Base-by-base conservation (phyloP, 2,329 filamentous ascomycete species). In the Penicillium sp. region DNA sequence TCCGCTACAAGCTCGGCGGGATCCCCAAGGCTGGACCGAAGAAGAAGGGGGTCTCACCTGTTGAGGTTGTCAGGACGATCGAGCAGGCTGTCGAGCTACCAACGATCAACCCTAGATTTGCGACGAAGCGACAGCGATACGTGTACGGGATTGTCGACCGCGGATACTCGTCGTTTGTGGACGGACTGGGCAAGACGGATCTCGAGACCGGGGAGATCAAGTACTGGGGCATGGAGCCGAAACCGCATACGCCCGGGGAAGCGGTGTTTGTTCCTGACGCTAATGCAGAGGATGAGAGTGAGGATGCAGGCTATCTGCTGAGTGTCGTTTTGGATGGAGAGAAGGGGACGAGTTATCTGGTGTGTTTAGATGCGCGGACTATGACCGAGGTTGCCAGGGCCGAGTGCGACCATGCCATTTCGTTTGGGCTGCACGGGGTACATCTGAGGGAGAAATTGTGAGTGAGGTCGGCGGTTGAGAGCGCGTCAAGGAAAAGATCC, bases 281-380 rank as follows among this genome's bases (percentile, higher is more conserved):
- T 5, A 59, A 65, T 45, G 61, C 49, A 3, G 54, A 41, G 7
- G 45, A 31, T 3, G 55, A 60, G 11, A 26, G 75, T 0, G 83
- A 85, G 65, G 84, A 85, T 66, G 82, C 81, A 45, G 84, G 84
- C 0, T 76, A 82, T 9, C 64, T 85, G 8, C 67, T 86, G 58
- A 81, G 75, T 54, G 82, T 85, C 5, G 81, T 85, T 1, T 71
- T 85, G 17, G 79, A 85, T 73, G 83, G 83, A 0, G 69, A 71
- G 4, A 72, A 64, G 9, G 82, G 79, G 31, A 81, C 73, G 67
- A 85, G 82, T 58, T 85, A 85, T 66, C 69, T 86, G 23, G 67
- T 85, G 11, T 79, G 80, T 44, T 70, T 85, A 7, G 75, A 81
- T 69, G 82, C 84, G 15, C 78, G 71, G 67, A 76, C 75, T 26